Base-by-base conservation (phyloP, 345 rosid genomes). In the Bruguiera sexangula region DNA sequence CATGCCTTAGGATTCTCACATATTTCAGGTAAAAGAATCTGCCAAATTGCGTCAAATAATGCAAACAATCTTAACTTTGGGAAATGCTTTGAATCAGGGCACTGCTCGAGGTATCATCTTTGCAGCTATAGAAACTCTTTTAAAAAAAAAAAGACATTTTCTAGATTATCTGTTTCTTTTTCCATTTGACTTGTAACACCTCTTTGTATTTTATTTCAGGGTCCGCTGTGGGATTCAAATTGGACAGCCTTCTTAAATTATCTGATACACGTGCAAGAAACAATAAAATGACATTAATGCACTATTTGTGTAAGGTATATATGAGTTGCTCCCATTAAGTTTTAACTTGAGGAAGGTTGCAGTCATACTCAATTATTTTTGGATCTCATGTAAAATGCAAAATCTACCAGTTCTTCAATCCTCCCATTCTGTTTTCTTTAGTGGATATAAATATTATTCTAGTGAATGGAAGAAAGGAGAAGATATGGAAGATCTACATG, bases 71-170 rank as follows among this genome's bases (percentile, higher is more conserved):
- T 86, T 95, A 70, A 92, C 97, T 67, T 67, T 95, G 66, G 99
- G 99, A 71, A 95, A 95, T 85, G 99, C 99, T 80, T 75, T 95
- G 76, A 95, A 95, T 82, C 99, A 95, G 67, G 99, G 99, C 78
- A 94, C 99, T 36, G 96, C 93, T 20, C 81, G 99, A 86, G 99
- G 99, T 94, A 72, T 60, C 32, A 68, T 36, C 29, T 48, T 63
- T 34, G 69, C 67, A 21, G 13, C 70, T 36, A 21, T 51, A 13
- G 30, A 18, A 39, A 56, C 13, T 24, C 48, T 65, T 54, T 39
- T n/a, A n/a, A n/a, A n/a, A 6, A 8, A 60, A 26, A 63, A 63
- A 56, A 43, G 16, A 54, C 1, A 3, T 50, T 56, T 37, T 60
- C 46, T 31, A 27, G 43, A 46, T 78, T 63, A 55, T 62, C 19